phyloP scores from a whole-genome alignment of 768 basidiomycete species.

The Lactarius sp. region DNA sequence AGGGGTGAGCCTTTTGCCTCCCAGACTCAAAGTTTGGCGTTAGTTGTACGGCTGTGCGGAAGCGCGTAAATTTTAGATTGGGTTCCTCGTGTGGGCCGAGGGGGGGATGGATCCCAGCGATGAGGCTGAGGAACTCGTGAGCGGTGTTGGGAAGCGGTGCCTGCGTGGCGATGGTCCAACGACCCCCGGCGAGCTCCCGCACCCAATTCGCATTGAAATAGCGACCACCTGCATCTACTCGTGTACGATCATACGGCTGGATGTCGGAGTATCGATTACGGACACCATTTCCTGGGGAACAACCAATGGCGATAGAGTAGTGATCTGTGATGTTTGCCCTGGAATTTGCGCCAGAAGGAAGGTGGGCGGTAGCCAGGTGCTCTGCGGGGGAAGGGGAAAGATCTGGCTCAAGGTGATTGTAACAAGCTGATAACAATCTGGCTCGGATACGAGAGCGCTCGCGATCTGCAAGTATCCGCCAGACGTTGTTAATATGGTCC shows the following conservation, averaged over 20 bases:
- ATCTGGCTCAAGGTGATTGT: constrained; percentile 24
- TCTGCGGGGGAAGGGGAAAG: constrained; percentile 21
- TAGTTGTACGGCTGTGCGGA: constrained; percentile 79
- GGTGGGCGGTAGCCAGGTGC: constrained; percentile 3
- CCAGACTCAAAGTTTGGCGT: constrained; percentile 69
- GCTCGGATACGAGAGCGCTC: constrained; percentile 35
- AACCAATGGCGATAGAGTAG: constrained; percentile 55
- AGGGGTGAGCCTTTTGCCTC: constrained; percentile 67
- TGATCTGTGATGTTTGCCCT: constrained; percentile 34
- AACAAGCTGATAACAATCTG: constrained; percentile 30
- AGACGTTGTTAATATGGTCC: constrained; percentile 32
- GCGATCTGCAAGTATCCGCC: constrained; percentile 37
- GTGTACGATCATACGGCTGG: constrained; percentile 76
- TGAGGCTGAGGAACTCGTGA: constrained; percentile 71
- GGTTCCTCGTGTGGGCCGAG: constrained; percentile 30
- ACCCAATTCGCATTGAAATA: constrained; percentile 89
- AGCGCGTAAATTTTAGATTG: constrained; percentile 35
- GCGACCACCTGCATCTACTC: constrained; percentile 52
- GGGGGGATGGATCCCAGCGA: constrained; percentile 43
- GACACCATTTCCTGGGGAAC: constrained; percentile 38
- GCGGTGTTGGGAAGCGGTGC: constrained; percentile 68
- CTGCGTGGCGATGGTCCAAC: constrained; percentile 84
- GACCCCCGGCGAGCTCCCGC: constrained; percentile 62
- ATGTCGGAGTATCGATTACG: constrained; percentile 72
- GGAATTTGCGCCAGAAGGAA: constrained; percentile 24